Evolutionary conservation across 2,329 filamentous ascomycete genomes (phyloP), one percentile per base, ranked within the genome.

Genomic region (Pseudohalonectria lignicola): DNA sequence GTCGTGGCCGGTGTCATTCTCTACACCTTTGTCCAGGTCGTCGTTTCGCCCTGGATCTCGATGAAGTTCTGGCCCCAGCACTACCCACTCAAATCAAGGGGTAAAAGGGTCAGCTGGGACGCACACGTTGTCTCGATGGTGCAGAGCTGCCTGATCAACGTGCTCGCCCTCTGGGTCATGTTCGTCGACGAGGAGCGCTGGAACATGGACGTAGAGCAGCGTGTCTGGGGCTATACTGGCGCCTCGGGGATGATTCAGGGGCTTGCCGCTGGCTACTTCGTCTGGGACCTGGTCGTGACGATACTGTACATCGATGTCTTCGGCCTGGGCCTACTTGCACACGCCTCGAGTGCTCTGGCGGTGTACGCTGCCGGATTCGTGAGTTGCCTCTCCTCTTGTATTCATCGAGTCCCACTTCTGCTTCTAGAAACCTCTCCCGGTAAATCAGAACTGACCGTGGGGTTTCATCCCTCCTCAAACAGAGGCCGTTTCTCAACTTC

Each of bases 401-500:
- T 12, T 30, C 23, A 26, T 26, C 8, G 23, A 26, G 23, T 26
- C n/a, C n/a, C n/a, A n/a, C n/a, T n/a, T n/a, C n/a, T n/a, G n/a
- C n/a, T n/a, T n/a, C n/a, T n/a, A n/a, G n/a, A n/a, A n/a, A n/a
- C n/a, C n/a, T n/a, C n/a, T n/a, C n/a, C n/a, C n/a, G n/a, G n/a
- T n/a, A n/a, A n/a, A n/a, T n/a, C n/a, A n/a, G n/a, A n/a, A n/a
- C n/a, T n/a, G n/a, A n/a, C n/a, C n/a, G n/a, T n/a, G n/a, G n/a
- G n/a, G n/a, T n/a, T 25, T 33, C 5, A 29, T 16, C 10, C 11
- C 26, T 40, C 13, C 11, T 16, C 12, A 10, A 10, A 1, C 53
- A 92, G 85, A 72, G 83, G 43, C 86, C 86, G 2, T 88, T 90
- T 52, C 70, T 88, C 46, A 88, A 90, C 64, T 88, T 79, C 64